A percentile compares a stretch with the other conserved stretches of the same genome.
Conservation (phyloP, 768 basidiomycete genomes). For the Mycena filopes region DNA sequence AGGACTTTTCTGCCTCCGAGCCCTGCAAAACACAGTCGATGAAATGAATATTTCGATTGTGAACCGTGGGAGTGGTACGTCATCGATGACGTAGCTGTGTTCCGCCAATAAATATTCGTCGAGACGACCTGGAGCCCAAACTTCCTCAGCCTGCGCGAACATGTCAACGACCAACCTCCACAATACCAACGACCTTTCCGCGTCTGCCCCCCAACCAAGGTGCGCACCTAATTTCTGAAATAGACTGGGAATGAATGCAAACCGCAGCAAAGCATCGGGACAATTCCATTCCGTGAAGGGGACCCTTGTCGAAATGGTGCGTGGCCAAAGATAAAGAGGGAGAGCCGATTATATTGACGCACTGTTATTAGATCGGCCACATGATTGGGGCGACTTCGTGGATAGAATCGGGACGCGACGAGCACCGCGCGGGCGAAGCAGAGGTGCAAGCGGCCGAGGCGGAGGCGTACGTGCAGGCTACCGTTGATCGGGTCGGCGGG, state of each 20-base stretch:
- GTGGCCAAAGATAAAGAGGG: neutral
- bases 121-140: neutral
- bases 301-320: slow-evolving; percentile 45
- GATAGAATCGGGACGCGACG: slow-evolving; percentile 28
- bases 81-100: neutral
- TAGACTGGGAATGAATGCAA: neutral
- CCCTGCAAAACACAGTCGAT: no score
- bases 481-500: slow-evolving; percentile 55
- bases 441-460: slow-evolving; percentile 60
- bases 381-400: slow-evolving; percentile 25
- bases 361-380: slow-evolving; percentile 21
- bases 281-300: slow-evolving; percentile 52
- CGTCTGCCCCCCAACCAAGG: neutral
- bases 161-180: slow-evolving; percentile 22
- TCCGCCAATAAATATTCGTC: neutral
- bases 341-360: neutral
- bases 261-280: slow-evolving; percentile 46
- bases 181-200: neutral
- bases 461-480: slow-evolving; percentile 61
- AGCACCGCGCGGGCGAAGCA: slow-evolving; percentile 45
- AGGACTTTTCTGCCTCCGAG: no score
- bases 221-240: neutral
- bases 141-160: neutral
- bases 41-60: no score
- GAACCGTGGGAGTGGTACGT: no score